Evolutionary conservation across 148 eudicot genomes (phyloP).

Genomic region (Dysphania ambrosioides): DNA sequence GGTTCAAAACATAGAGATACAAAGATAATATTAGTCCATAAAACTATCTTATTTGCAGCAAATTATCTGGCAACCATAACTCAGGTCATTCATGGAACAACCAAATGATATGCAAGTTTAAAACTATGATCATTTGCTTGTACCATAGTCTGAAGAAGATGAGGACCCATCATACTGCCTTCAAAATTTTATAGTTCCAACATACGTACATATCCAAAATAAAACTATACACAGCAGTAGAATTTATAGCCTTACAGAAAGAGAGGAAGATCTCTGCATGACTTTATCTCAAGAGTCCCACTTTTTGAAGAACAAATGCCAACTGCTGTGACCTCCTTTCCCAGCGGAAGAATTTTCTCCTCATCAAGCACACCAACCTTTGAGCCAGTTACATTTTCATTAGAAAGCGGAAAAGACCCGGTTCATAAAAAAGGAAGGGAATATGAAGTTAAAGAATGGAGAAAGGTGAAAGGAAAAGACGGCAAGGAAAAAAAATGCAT

Average conservation of each 20-base stretch:
- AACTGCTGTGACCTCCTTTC: constrained; percentile 82
- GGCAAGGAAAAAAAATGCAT: not conserved
- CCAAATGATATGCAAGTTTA: not conserved
- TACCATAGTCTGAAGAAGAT: not conserved
- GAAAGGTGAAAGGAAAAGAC: not conserved
- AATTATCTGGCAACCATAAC: not conserved
- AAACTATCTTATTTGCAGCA: not conserved
- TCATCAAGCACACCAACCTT: constrained; percentile 83
- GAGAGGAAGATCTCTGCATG: constrained; percentile 71
- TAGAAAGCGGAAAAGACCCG: not conserved
- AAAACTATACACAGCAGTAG: not conserved
- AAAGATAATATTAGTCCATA: not conserved
- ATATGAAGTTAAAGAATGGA: not conserved
- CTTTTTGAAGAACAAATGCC: constrained; percentile 57
- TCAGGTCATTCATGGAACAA: not conserved
- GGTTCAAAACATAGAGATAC: not conserved
- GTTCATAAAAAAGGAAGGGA: not conserved
- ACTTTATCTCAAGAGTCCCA: constrained; percentile 61
- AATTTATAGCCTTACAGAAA: constrained; percentile 55
- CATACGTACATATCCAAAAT: not conserved
- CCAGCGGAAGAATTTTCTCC: constrained; percentile 86
- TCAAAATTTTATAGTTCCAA: not conserved
- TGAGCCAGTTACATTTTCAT: constrained; percentile 10
- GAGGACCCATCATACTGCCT: too few relatives aligned
- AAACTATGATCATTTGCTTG: too few relatives aligned